These are phyloP conservation scores for Capronia coronata DNA, from an alignment of 2,329 filamentous ascomycete genomes.

Conservation along the genomic window DNA sequence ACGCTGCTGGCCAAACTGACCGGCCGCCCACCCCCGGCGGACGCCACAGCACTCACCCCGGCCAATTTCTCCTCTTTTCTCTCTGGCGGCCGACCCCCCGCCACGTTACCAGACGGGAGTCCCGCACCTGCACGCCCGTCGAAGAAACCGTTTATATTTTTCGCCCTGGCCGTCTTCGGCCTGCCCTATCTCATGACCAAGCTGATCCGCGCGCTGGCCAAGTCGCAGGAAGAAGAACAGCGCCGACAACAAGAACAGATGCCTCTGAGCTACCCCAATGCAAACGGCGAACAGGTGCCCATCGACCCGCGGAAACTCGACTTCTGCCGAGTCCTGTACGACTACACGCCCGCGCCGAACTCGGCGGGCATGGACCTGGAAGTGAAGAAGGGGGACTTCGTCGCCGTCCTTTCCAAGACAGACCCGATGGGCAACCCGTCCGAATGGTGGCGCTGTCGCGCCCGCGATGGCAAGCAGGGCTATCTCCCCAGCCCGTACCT, in stretches of 20 bases:
- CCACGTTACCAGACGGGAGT: conserved; percentile 57
- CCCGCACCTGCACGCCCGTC: conserved; percentile 66
- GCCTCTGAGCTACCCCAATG: conserved; percentile 43
- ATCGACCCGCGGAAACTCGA: conserved; percentile 88
- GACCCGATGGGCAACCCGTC: conserved; percentile 87
- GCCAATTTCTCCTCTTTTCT: conserved; percentile 86
- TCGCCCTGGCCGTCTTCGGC: conserved; percentile 87
- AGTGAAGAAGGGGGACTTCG: conserved; percentile 90
- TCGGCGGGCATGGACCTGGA: conserved; percentile 72
- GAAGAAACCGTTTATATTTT: conserved; percentile 93
- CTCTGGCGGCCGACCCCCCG: conserved; percentile 51
- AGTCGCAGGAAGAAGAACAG: conserved; percentile 73
- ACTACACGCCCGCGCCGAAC: conserved; percentile 74
- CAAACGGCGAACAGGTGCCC: conserved; percentile 38
- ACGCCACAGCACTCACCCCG: conserved; percentile 79
- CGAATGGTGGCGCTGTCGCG: conserved; percentile 95
- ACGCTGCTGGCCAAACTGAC: conserved; percentile 88
- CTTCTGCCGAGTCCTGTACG: conserved; percentile 90
- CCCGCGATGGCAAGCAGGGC: conserved; percentile 80
- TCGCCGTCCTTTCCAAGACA: conserved; percentile 85
- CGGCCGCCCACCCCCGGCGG: conserved; percentile 80
- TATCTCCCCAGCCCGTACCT: conserved; percentile 90
- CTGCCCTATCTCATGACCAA: conserved; percentile 96
- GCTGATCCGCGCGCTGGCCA: conserved; percentile 77
- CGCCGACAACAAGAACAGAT: conserved; percentile 45